A percentile compares a stretch with the other conserved stretches of the same genome.
Conservation (phyloP, 345 rosid genomes). For the Tarenaya hassleriana region DNA sequence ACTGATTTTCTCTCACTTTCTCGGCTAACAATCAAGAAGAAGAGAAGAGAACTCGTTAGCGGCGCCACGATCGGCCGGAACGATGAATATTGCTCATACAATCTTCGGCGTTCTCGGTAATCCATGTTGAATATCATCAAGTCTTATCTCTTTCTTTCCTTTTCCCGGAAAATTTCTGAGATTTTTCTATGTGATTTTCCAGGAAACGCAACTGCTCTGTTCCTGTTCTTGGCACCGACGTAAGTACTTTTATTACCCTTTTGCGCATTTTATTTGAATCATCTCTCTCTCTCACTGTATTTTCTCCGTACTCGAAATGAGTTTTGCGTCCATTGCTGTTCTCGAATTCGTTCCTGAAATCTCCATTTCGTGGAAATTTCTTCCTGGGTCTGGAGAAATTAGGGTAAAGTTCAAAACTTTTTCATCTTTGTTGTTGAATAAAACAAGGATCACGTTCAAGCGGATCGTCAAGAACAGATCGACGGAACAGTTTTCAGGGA, state of each 20-base stretch:
- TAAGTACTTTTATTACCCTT: slow-evolving; percentile 15
- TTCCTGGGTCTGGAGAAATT: slow-evolving; percentile 2
- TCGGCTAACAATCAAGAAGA: background rate
- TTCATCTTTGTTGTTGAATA: background rate
- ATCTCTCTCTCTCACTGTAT: background rate
- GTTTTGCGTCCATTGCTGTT: too few species aligned
- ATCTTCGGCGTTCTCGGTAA: background rate
- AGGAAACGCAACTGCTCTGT: slow-evolving; percentile 79
- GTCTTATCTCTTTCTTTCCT: background rate
- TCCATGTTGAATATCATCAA: too few species aligned
- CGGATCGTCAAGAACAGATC: slow-evolving; percentile 46
- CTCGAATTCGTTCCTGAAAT: too few species aligned
- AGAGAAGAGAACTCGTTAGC: background rate
- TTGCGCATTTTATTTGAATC: background rate
- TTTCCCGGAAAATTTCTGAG: background rate
- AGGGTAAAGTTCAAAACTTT: background rate
- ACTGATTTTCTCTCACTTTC: too few species aligned
- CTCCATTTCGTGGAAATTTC: background rate
- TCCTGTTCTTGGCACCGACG: slow-evolving; percentile 75
- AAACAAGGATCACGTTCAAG: slow-evolving; percentile 76
- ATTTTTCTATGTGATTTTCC: slow-evolving; percentile 5
- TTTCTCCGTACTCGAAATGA: background rate
- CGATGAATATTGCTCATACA: background rate
- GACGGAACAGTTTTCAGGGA: slow-evolving; percentile 72
- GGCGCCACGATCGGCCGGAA: background rate